Conservation (phyloP, 2,329 filamentous ascomycete species). For the Tolypocladium guangdongense region DNA sequence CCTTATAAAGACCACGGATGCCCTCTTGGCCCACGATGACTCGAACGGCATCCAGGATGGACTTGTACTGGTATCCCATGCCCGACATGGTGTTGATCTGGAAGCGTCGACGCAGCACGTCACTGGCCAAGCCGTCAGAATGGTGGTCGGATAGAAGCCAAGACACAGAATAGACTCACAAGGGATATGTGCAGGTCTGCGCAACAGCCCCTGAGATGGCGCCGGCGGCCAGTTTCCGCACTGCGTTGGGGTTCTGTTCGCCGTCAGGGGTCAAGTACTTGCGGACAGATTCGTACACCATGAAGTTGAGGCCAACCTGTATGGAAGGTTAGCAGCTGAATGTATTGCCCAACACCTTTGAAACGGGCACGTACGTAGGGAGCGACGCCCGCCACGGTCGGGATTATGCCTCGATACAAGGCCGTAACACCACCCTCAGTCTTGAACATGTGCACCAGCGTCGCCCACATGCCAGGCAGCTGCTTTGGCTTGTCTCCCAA, state of each 20-base stretch:
- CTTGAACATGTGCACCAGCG: slow-evolving; percentile 74
- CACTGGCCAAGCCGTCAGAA: slow-evolving; percentile 37
- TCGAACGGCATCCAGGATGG: slow-evolving; percentile 69
- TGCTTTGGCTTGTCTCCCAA: slow-evolving; percentile 54
- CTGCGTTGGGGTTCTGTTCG: slow-evolving; percentile 66
- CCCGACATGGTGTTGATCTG: slow-evolving; percentile 99
- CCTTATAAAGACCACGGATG: slow-evolving; percentile 80
- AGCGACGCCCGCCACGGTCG: slow-evolving; percentile 88
- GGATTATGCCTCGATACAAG: slow-evolving; percentile 88
- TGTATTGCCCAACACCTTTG: background rate
- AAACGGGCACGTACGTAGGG: slow-evolving; percentile 57
- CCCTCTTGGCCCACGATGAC: slow-evolving; percentile 81
- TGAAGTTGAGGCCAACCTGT: slow-evolving; percentile 91
- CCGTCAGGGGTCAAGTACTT: slow-evolving; percentile 79
- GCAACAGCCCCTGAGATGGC: slow-evolving; percentile 93
- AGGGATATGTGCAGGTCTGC: slow-evolving; percentile 96
- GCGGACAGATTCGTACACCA: slow-evolving; percentile 89
- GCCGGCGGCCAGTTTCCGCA: slow-evolving; percentile 77
- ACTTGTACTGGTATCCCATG: slow-evolving; percentile 93
- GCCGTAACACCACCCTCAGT: slow-evolving; percentile 77
- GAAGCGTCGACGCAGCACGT: slow-evolving; percentile 85
- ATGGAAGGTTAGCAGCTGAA: slow-evolving; percentile 8
- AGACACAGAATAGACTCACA: slow-evolving; percentile 47
- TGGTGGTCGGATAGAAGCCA: rapidly evolving
- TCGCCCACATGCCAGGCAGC: slow-evolving; percentile 86